Evolutionary conservation across 345 rosid genomes (phyloP), one percentile per base, ranked within the genome.

Genomic region (Euphorbia peplus): DNA sequence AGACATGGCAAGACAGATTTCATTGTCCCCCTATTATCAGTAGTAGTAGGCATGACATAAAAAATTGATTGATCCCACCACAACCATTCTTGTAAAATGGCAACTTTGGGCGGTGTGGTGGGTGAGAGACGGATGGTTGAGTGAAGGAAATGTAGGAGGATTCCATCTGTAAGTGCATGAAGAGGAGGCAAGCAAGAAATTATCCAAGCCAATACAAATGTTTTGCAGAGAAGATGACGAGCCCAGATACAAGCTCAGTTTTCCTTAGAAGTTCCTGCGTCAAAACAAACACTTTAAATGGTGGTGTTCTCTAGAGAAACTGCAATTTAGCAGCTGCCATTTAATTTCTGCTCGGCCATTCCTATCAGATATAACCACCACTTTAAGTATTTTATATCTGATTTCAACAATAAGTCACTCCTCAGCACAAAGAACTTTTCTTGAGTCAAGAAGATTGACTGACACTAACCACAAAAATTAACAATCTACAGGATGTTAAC

Each of bases 201-300:
- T 74, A 71, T 83, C 87, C 86, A 82, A 74, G 76, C 88, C 88
- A 80, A 78, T 71, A 74, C 75, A 80, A 68, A 66, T 77, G 66
- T 73, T 71, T 81, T 73, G 84, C 80, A 82, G 83, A 79, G 85
- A 82, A 79, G 85, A 81, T 78, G 89, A 76, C 83, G 71, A 81
- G 83, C 81, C 75, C 78, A 79, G 77, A 85, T 78, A 85, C 76
- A 81, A 84, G 88, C 84, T 84, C 88, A 86, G 67, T 73, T 75
- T 83, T 85, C 93, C 76, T 81, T 80, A 80, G 77, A 67, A 63
- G 84, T 73, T 86, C 96, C 96, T 91, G 95, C 92, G 90, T 84
- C 88, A 85, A 92, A 92, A 88, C 81, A 92, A 92, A 88, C 87
- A 78, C 92, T 90, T 84, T 80, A 83, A 82, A 74, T 35, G 82